Base-by-base conservation (phyloP, 768 basidiomycete species). In the Hemileccinum rubropunctum region DNA sequence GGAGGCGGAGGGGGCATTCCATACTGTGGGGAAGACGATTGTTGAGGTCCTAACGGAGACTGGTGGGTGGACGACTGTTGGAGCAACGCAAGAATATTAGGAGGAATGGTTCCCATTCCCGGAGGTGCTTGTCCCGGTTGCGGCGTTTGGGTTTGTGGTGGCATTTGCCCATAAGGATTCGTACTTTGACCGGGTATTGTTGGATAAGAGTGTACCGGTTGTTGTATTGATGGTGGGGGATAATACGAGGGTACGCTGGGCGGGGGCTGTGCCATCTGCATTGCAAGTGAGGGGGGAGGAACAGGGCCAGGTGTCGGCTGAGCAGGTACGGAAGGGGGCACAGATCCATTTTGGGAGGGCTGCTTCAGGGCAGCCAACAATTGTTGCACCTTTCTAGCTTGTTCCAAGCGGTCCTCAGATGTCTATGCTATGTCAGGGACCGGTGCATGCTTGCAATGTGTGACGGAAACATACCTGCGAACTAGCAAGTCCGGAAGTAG, bases 311-410 rank as follows among this genome's bases (percentile, higher is more conserved):
- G 57, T 6, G 67, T 57, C 15, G 72, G 66, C 23, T 65, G 56
- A 13, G 64, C 34, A 35, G 59, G 48, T n/a, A 52, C 39, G 5
- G 58, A 48, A 15, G 61, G 47, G 18, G 54, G 42, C 7, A 28
- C 46, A 14, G 54, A 43, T 20, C 71, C 74, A 51, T 64, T 64
- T 51, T 77, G 75, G 10, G 86, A 83, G 9, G 86, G 84, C 51
- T 87, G 85, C 60, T 92, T 91, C 40, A 91, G 70, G 12, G 90
- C 90, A 5, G 88, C 90, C 21, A 92, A 71, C 15, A 91, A 72
- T 59, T 91, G 88, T 62, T 93, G 91, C 9, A 94, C 90, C 67
- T 81, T 87, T 48, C 84, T 81, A 8, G 91, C 91, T 74, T 93
- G 88, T 60, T 95, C 92, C 17, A 95, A 73, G 12, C 91, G 86